Evolutionary conservation across 2,329 filamentous ascomycete species (phyloP), one percentile per base, ranked within the genome.

Genomic region (Coniella lustricola): DNA sequence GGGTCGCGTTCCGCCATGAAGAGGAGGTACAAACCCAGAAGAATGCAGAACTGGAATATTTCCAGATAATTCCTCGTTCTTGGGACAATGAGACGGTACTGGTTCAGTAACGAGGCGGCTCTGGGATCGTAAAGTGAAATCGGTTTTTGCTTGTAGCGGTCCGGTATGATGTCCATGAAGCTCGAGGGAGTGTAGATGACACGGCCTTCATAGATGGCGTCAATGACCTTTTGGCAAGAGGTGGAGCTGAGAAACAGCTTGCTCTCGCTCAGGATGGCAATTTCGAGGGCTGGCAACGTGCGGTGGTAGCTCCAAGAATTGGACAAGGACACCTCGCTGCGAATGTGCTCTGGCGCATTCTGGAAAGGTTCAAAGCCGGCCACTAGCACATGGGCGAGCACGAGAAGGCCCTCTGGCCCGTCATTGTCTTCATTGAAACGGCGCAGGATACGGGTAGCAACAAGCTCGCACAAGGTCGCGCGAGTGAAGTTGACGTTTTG

Each of bases 361-460:
- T 93, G 87, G 58, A 93, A 93, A 1, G 88, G 87, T 58, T 90
- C 84, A 58, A 94, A 93, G 13, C 86, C 85, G 14, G 87, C 85
- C 13, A 94, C 85, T 17, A 93, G 76, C 29, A 93, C 84, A 57
- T 90, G 86, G 5, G 87, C 81, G 5, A 93, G 73, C 18, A 88
- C 70, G 4, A 93, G 70, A 12, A 93, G 73, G 1, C 87, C 86
- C 21, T 82, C 74, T 0, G 81, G 72, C 4, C 85, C 86, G 13
- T 81, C 77, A 50, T 87, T 81, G 57, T 90, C 83, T 66, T 93
- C 87, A 56, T 87, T 84, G 59, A 87, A 90, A 45, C 85, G 82
- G 32, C 88, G 76, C 46, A 93, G 68, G 39, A 94, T 84, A 51
- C 87, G 82, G 50, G 81, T 85, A 8, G 88, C 88, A 22, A 93